Evolutionary conservation across 2,329 filamentous ascomycete species (phyloP), one percentile per base, ranked within the genome.

Genomic region (Aphanocladium album): DNA sequence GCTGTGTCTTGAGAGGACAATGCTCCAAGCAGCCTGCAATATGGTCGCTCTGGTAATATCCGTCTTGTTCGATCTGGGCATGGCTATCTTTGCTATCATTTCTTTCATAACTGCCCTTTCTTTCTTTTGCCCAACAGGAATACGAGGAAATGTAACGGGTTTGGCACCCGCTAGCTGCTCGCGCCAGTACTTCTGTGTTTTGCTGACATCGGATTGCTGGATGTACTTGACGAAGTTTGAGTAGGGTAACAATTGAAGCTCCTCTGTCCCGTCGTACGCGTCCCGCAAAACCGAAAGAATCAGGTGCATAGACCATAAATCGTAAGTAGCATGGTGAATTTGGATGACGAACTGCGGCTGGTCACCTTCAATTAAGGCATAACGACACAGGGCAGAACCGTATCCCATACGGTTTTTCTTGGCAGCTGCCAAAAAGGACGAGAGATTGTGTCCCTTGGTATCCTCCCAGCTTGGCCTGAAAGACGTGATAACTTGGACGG

Each of bases 401-500:
- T 47, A 46, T 12, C 27, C 41, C 54, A 57, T 57, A n/a, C 37
- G 27, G 25, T 17, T 35, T 25, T 27, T 21, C 14, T 57, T 37
- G 2, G 17, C 45, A 19, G 27, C 25, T 5, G 41, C 8, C 2
- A 47, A 19, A 25, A 35, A 57, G 21, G 41, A 45, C 1, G 25
- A 8, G 7, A 57, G 41, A 14, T 30, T 11, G 5, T 35, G 41
- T 25, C 54, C 41, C n/a, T 7, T 6, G 4, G 45, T 33, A 46
- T 37, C 16, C 16, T 57, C 54, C 54, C 54, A 57, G 25, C 33
- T 37, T 14, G 54, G 54, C 27, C 33, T 47, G n/a, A 35, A 45
- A 14, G 41, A n/a, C 16, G 45, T 57, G 14, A 57, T 35, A 14
- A 47, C 39, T n/a, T 57, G 54, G 16, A 57, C 30, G 17, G 66